Conservation (phyloP, 1,284 basidiomycete species). For the Moesziomyces aphidis region DNA sequence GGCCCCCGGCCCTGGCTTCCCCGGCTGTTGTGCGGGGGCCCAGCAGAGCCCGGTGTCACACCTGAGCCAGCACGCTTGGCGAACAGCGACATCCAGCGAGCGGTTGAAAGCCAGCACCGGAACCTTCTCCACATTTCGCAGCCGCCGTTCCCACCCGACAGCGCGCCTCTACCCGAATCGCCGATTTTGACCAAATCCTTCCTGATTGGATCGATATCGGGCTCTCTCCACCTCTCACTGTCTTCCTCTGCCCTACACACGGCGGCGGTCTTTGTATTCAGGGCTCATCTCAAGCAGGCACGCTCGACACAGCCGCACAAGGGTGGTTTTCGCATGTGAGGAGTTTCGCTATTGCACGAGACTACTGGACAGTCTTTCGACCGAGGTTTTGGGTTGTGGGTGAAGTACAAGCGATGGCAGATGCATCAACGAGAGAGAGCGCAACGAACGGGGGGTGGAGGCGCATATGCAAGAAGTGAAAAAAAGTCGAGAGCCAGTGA, state of each 20-base stretch:
- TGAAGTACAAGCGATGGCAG: conserved; percentile 28
- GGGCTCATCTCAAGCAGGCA: neutral
- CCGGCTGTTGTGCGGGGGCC: too few relatives aligned
- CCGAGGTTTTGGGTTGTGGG: conserved; percentile 26
- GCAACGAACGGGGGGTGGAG: conserved; percentile 3
- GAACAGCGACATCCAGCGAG: too few relatives aligned
- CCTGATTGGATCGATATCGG: too few relatives aligned
- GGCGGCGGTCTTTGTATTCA: neutral
- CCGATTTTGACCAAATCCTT: neutral
- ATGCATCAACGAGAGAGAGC: conserved; percentile 19
- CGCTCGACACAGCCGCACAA: conserved; percentile 6
- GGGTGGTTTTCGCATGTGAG: conserved; percentile 35
- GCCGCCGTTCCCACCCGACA: conserved; percentile 11
- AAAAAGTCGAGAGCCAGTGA: neutral
- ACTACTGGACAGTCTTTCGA: conserved; percentile 20
- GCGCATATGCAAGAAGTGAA: conserved; percentile 17
- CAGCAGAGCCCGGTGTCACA: too few relatives aligned
- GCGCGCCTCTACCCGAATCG: neutral
- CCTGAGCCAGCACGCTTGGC: too few relatives aligned
- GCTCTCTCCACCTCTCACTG: too few relatives aligned
- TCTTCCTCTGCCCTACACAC: too few relatives aligned
- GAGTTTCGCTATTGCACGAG: conserved; percentile 11
- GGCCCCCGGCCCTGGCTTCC: neutral
- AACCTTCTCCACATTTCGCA: conserved; percentile 3
- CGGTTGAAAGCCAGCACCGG: conserved; percentile 5